Conservation (phyloP, 2,329 filamentous ascomycete genomes). For the Talaromyces sp. region DNA sequence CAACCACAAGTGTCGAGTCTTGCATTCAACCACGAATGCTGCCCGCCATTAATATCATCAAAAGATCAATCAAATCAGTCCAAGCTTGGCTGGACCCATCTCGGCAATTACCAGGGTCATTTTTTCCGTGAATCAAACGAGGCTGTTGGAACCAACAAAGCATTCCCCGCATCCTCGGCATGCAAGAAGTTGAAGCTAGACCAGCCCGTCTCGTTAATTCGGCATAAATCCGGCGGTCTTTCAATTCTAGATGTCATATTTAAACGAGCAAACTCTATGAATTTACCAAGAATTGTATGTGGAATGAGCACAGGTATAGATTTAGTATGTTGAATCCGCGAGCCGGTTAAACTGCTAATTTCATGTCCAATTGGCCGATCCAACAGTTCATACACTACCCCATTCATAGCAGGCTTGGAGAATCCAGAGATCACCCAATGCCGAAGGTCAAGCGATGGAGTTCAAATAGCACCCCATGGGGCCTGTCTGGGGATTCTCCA, state of each 20-base stretch:
- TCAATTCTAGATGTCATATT: not conserved
- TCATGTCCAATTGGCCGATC: not conserved
- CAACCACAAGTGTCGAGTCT: not conserved
- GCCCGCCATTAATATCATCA: not conserved
- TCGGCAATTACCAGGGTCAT: not conserved
- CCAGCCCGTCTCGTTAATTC: slow-evolving; percentile 19
- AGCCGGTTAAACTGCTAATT: not conserved
- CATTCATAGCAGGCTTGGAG: not conserved
- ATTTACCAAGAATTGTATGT: not conserved
- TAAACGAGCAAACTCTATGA: not conserved
- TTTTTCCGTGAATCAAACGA: slow-evolving; percentile 11
- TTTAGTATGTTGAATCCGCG: not conserved
- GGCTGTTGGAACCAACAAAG: not conserved
- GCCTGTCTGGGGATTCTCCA: slow-evolving; percentile 15
- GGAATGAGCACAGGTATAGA: not conserved
- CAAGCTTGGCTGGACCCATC: not conserved
- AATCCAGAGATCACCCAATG: not conserved
- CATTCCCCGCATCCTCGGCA: slow-evolving; percentile 16
- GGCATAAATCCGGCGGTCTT: slow-evolving; percentile 34
- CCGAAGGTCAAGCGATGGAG: not conserved
- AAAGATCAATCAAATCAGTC: not conserved
- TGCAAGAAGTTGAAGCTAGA: slow-evolving; percentile 7
- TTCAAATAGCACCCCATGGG: slow-evolving; percentile 7
- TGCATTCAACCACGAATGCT: not conserved
- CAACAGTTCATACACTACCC: not conserved